Conservation (phyloP, 768 basidiomycete species). For the Phylloporus rhodoxanthus region DNA sequence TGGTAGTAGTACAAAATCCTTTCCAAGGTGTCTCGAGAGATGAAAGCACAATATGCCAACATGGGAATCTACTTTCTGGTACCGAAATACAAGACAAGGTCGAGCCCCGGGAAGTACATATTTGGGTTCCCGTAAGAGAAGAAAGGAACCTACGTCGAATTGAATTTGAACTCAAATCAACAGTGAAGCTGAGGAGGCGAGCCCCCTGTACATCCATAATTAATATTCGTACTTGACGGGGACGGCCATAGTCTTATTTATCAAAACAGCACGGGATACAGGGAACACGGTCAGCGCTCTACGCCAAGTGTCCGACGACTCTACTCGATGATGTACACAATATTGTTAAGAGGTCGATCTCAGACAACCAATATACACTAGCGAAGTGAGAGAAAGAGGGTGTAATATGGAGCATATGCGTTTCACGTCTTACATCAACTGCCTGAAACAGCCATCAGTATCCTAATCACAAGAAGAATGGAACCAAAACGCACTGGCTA, state of each 20-base stretch:
- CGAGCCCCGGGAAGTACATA: no score
- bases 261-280: not conserved
- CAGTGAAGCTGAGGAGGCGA: no score
- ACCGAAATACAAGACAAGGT: no score
- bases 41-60: no score
- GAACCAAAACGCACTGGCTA: constrained; percentile 26
- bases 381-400: not conserved
- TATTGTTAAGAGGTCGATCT: not conserved
- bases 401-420: not conserved
- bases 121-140: no score
- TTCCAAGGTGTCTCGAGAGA: no score
- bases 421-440: constrained; percentile 19
- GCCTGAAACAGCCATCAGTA: constrained; percentile 8
- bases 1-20: no score
- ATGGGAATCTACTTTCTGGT: no score
- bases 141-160: no score
- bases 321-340: constrained; percentile 1
- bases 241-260: not conserved
- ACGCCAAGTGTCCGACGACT: constrained; percentile 4
- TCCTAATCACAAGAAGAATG: not conserved
- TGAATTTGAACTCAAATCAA: no score
- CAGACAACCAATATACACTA: constrained; percentile 3
- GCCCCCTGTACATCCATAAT: no score
- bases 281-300: constrained; percentile 6
- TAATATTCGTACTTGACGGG: not conserved